phyloP scores from a whole-genome alignment of 1,284 basidiomycete genomes.

The Trichosporon coremiiforme region DNA sequence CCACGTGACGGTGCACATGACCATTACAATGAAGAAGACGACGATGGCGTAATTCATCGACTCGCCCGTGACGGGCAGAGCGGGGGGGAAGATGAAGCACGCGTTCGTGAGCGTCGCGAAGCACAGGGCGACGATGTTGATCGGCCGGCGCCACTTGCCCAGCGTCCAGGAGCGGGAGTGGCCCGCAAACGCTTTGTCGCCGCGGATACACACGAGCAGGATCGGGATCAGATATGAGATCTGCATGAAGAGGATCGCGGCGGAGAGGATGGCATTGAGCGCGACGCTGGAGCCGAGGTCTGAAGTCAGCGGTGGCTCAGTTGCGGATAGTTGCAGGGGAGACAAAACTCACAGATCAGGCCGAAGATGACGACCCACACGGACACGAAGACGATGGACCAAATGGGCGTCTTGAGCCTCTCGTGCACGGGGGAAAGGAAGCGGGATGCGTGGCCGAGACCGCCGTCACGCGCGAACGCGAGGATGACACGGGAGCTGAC shows the following conservation, averaged over 20 bases:
- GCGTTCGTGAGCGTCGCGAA: constrained; percentile 58
- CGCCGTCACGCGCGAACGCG: constrained; percentile 69
- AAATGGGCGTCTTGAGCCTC: constrained; percentile 60
- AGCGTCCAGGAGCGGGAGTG: constrained; percentile 48
- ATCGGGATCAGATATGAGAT: constrained; percentile 52
- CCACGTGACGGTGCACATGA: constrained; percentile 52
- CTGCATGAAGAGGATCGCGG: constrained; percentile 41
- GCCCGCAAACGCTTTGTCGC: constrained; percentile 52
- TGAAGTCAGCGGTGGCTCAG: constrained; percentile 2
- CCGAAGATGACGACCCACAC: constrained; percentile 28
- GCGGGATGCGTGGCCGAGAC: constrained; percentile 62
- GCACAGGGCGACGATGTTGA: constrained; percentile 53
- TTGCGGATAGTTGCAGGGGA: background rate
- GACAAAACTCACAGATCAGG: constrained; percentile 23
- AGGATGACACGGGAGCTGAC: constrained; percentile 68
- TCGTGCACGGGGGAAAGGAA: constrained; percentile 61
- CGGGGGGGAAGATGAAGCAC: constrained; percentile 61
- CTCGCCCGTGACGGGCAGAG: constrained; percentile 50
- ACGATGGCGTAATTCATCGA: constrained; percentile 59
- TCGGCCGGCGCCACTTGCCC: constrained; percentile 44
- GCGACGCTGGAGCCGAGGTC: constrained; percentile 57
- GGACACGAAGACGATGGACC: constrained; percentile 64
- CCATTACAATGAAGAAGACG: constrained; percentile 44
- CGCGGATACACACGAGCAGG: constrained; percentile 55
- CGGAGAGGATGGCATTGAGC: constrained; percentile 43